Percentiles rank a stretch among this genome's conserved stretches.
phyloP scores from a whole-genome alignment of 106 monocot genomes.

The Dendrobium huoshanense region DNA sequence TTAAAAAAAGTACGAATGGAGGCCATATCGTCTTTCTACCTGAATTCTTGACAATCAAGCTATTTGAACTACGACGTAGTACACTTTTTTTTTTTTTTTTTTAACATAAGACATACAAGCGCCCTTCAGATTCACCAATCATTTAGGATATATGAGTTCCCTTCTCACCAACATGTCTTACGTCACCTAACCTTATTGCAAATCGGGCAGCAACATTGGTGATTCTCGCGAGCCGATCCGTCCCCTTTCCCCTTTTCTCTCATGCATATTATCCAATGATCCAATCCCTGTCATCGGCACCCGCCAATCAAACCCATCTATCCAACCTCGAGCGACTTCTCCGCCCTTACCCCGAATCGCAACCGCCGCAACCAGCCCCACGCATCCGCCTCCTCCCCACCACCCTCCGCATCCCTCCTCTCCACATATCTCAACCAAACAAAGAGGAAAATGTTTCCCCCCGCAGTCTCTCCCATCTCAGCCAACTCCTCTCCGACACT shows the following conservation, averaged over 20 bases:
- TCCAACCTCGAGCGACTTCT: slow-evolving; percentile 45
- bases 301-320: slow-evolving; percentile 40
- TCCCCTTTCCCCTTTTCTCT: background rate
- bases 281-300: background rate
- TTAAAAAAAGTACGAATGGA: too few species aligned
- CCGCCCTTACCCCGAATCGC: background rate
- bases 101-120: background rate
- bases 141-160: background rate
- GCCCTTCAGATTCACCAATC: background rate
- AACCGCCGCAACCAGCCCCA: background rate
- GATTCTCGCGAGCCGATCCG: background rate
- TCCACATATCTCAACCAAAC: background rate
- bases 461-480: slow-evolving; percentile 14
- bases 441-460: slow-evolving; percentile 20
- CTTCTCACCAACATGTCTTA: background rate
- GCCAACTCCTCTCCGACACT: slow-evolving; percentile 22
- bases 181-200: too few species aligned
- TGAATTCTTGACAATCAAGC: background rate
- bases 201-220: background rate
- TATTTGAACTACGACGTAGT: background rate
- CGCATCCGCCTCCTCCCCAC: background rate
- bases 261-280: background rate
- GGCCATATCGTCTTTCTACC: too few species aligned
- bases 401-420: slow-evolving; percentile 24
- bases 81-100: background rate